Evolutionary conservation across 305 asterid species (phyloP).

Genomic region (Coffea humblotiana): DNA sequence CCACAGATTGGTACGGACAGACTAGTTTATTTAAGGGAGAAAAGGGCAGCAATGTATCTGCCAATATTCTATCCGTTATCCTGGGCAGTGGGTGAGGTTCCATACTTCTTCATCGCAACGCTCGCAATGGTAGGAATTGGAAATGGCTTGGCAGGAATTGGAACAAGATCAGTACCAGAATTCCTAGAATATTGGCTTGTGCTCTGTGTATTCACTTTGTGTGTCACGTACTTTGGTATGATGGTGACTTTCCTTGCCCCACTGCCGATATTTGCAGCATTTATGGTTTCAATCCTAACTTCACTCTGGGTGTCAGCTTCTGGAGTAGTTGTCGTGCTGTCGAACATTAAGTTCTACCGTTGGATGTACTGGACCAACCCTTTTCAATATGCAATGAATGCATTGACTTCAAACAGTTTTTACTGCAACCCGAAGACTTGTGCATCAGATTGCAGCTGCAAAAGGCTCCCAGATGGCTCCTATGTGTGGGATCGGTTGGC

Average conservation of each 20-base stretch:
- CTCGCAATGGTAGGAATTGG: slow-evolving; percentile 19
- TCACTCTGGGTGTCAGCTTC: slow-evolving; percentile 19
- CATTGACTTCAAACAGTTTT: slow-evolving; percentile 17
- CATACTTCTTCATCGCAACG: slow-evolving; percentile 11
- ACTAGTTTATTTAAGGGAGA: slow-evolving; percentile 17
- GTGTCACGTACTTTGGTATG: slow-evolving; percentile 15
- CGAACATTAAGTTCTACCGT: not conserved
- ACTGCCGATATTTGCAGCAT: slow-evolving; percentile 8
- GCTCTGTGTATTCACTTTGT: slow-evolving; percentile 3
- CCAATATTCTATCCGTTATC: slow-evolving; percentile 16
- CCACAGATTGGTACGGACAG: slow-evolving; percentile 21
- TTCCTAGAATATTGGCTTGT: slow-evolving; percentile 14
- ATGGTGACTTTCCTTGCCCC: slow-evolving; percentile 20
- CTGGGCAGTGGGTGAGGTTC: slow-evolving; percentile 15
- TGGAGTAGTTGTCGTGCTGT: slow-evolving; percentile 11
- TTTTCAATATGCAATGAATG: slow-evolving; percentile 15
- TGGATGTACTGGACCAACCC: slow-evolving; percentile 23
- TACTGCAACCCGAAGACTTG: slow-evolving; percentile 12
- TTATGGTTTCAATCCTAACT: slow-evolving; percentile 11
- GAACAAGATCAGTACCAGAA: slow-evolving; percentile 10
- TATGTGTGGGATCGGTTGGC: slow-evolving; percentile 18
- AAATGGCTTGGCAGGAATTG: slow-evolving; percentile 17
- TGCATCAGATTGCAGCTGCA: slow-evolving; percentile 7
- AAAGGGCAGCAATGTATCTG: slow-evolving; percentile 16
- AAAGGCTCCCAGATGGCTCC: slow-evolving; percentile 20